These are phyloP conservation scores for Vicia faba DNA, from an alignment of 306 rosid species.

Conservation along the genomic window DNA sequence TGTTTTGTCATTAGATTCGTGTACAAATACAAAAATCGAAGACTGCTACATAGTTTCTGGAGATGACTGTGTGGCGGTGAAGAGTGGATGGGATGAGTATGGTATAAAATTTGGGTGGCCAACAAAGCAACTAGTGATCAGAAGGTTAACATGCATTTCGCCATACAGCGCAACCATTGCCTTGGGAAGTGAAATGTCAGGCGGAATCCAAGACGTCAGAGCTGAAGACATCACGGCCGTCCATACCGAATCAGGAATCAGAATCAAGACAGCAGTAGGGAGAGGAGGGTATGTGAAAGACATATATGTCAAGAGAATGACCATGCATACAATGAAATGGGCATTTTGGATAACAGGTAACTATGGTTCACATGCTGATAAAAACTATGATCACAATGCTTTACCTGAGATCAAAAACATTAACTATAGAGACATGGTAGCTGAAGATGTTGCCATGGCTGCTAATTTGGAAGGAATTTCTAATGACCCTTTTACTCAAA, in stretches of 20 bases:
- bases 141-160: conserved; percentile 75
- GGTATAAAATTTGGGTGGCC: conserved; percentile 80
- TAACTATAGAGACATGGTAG: conserved; percentile 64
- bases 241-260: conserved; percentile 62
- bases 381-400: conserved; percentile 61
- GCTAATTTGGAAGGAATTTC: conserved; percentile 78
- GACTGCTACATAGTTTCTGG: conserved; percentile 89
- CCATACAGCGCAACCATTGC: conserved; percentile 81
- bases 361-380: conserved; percentile 76
- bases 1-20: conserved; percentile 53
- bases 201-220: conserved; percentile 76
- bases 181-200: conserved; percentile 83
- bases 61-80: conserved; percentile 81
- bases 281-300: conserved; percentile 82
- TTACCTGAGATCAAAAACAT: conserved; percentile 59
- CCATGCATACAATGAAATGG: conserved; percentile 76
- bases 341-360: conserved; percentile 80
- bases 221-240: conserved; percentile 73
- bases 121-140: conserved; percentile 62
- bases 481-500: conserved; percentile 61
- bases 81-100: conserved; percentile 89
- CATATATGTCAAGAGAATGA: conserved; percentile 65
- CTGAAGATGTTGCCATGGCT: conserved; percentile 70
- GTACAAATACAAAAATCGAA: conserved; percentile 74
- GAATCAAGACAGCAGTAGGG: conserved; percentile 77